Evolutionary conservation across 768 basidiomycete species (phyloP).

Genomic region (Fomitopsis serialis): DNA sequence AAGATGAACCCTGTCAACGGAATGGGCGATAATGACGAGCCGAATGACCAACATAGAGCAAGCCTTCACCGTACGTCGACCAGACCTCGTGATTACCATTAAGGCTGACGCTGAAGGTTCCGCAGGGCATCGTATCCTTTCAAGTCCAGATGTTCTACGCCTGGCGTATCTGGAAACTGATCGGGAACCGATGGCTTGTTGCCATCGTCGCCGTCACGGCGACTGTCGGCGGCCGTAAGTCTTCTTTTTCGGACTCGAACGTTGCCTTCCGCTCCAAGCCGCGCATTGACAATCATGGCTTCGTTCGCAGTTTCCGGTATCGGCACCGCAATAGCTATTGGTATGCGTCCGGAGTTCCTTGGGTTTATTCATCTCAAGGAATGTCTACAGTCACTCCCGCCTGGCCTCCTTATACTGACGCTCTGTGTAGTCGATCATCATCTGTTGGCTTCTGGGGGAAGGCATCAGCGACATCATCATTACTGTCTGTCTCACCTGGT

Average conservation of each 20-base stretch:
- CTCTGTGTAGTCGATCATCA: not conserved
- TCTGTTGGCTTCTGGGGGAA: not conserved
- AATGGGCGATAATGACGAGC: not conserved
- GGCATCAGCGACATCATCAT: not conserved
- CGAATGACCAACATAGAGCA: not conserved
- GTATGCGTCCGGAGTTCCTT: conserved; percentile 17
- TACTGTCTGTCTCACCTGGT: not conserved
- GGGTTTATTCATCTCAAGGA: conserved; percentile 23
- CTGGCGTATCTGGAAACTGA: conserved; percentile 22
- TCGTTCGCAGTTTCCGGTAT: conserved; percentile 3
- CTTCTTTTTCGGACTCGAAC: no score
- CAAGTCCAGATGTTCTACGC: conserved; percentile 10
- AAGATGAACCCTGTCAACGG: not conserved
- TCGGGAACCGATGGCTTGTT: conserved; percentile 14
- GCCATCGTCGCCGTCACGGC: not conserved
- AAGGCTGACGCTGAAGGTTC: not conserved
- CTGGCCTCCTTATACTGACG: not conserved
- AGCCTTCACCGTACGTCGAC: not conserved
- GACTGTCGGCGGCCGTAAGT: not conserved
- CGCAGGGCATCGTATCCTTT: conserved; percentile 19
- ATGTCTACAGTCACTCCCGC: not conserved
- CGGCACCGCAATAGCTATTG: conserved; percentile 9
- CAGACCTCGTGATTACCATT: not conserved
- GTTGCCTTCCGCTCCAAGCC: no score
- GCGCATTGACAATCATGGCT: no score